These are phyloP conservation scores for Saprolegnia diclina DNA, from an alignment of 352 stramenopile genomes.

Conservation along the genomic window DNA sequence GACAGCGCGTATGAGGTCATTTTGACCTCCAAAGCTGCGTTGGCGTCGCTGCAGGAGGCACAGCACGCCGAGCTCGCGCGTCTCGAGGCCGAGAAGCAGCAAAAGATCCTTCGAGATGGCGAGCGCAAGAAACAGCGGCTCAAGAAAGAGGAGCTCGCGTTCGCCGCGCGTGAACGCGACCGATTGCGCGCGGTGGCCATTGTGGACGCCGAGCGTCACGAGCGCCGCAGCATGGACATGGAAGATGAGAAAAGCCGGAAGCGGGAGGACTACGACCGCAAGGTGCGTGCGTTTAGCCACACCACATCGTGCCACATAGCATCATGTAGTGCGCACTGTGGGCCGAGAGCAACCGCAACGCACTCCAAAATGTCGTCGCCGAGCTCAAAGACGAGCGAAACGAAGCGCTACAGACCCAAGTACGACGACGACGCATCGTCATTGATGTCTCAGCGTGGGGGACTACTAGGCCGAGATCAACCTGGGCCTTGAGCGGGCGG, in stretches of 20 bases:
- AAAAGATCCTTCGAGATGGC: conserved; percentile 14
- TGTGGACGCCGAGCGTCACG: background rate
- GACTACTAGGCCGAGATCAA: conserved; percentile 13
- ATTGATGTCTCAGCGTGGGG: background rate
- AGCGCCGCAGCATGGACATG: conserved; percentile 13
- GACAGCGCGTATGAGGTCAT: conserved; percentile 16
- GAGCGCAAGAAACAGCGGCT: conserved; percentile 17
- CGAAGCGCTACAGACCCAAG: background rate
- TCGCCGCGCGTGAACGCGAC: conserved; percentile 8
- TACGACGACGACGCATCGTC: background rate
- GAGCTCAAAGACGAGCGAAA: conserved; percentile 21
- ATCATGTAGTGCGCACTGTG: conserved; percentile 1
- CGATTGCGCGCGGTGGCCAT: background rate
- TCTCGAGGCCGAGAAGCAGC: conserved; percentile 7
- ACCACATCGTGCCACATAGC: background rate
- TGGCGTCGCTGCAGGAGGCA: background rate
- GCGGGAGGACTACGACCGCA: conserved; percentile 16
- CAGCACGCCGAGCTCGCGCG: conserved; percentile 7
- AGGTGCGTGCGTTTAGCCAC: conserved; percentile 3
- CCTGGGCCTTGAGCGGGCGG: conserved; percentile 14
- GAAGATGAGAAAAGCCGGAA: conserved; percentile 10
- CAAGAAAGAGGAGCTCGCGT: conserved; percentile 14
- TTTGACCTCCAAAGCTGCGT: background rate
- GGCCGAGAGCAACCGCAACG: conserved; percentile 8
- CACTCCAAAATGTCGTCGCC: conserved; percentile 10